Evolutionary conservation across 2,329 filamentous ascomycete genomes (phyloP).

Genomic region (Aphanoascus verrucosus): DNA sequence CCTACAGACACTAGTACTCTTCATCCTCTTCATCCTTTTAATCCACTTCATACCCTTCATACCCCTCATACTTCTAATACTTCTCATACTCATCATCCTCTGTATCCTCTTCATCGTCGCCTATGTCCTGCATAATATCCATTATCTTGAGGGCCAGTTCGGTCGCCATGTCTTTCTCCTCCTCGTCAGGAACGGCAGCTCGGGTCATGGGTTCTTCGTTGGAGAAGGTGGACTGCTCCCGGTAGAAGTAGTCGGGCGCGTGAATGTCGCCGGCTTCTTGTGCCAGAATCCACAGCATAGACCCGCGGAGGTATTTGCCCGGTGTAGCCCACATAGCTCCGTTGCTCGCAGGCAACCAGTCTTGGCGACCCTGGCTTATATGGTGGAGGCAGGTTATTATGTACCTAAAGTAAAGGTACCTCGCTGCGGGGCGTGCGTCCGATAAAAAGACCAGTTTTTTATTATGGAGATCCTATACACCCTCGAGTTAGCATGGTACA

Average conservation of each 20-base stretch:
- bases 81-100: too few species aligned
- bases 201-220: not conserved
- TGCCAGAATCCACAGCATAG: not conserved
- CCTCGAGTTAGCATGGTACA: not conserved
- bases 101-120: too few species aligned
- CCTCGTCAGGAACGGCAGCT: not conserved
- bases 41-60: too few species aligned
- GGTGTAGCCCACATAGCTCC: not conserved
- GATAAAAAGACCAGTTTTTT: not conserved
- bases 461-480: conserved; percentile 5
- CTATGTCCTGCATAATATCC: too few species aligned
- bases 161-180: not conserved
- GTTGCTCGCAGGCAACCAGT: not conserved
- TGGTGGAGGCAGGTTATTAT: not conserved
- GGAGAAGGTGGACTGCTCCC: conserved; percentile 5
- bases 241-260: not conserved
- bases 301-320: conserved; percentile 2
- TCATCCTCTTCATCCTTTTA: too few species aligned
- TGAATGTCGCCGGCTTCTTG: not conserved
- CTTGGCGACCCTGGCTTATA: not conserved
- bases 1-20: too few species aligned
- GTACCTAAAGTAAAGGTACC: conserved; percentile 11
- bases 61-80: too few species aligned
- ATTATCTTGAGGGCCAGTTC: too few species aligned
- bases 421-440: conserved; percentile 4